phyloP scores from a whole-genome alignment of 2,329 filamentous ascomycete species.

The Penicillium thymicola region DNA sequence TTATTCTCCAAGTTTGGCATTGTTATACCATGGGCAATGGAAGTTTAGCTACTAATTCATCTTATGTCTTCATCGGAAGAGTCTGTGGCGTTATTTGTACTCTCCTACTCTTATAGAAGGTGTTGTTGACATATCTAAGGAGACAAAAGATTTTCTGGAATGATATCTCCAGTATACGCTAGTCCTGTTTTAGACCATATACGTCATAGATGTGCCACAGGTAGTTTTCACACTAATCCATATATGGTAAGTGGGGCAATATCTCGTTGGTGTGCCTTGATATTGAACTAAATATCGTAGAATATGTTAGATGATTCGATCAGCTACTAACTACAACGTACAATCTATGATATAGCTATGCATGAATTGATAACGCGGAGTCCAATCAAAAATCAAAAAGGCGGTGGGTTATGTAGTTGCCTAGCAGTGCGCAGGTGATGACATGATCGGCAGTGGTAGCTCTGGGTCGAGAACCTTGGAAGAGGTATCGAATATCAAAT shows the following conservation, averaged over 20 bases:
- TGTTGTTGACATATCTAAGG: neutral
- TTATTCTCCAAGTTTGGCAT: neutral
- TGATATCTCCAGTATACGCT: neutral
- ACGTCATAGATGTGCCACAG: neutral
- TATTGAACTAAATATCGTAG: neutral
- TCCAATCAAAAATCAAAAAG: neutral
- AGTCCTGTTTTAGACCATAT: neutral
- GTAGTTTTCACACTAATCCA: neutral
- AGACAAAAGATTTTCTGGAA: neutral
- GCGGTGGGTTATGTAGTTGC: neutral
- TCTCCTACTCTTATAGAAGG: neutral
- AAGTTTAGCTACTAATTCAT: neutral
- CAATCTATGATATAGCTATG: neutral
- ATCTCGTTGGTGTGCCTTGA: neutral
- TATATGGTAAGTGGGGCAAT: neutral
- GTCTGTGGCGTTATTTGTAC: neutral
- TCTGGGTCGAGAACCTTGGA: neutral
- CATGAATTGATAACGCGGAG: neutral
- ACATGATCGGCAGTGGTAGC: neutral
- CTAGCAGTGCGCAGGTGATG: neutral
- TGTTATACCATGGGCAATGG: neutral
- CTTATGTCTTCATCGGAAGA: neutral
- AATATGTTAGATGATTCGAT: neutral
- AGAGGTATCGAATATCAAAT: neutral
- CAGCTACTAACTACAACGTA: neutral